Evolutionary conservation across 2,329 filamentous ascomycete species (phyloP), one percentile per base, ranked within the genome.

Genomic region (Penicillium sp.): DNA sequence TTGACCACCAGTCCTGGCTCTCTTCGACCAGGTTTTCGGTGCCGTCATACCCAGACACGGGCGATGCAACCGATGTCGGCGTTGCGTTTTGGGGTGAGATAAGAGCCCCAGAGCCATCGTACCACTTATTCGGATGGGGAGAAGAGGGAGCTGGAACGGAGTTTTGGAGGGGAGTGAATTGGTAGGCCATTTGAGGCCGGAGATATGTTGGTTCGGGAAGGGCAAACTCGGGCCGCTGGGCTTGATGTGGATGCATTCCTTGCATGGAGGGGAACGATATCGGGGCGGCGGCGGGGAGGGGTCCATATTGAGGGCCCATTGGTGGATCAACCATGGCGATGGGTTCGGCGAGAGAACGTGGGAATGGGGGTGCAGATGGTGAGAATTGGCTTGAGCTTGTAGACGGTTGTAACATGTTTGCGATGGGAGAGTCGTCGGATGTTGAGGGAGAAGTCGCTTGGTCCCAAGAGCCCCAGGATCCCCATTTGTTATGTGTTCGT

Each of bases 401-500:
- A 57, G 59, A 40, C 10, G 64, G 58, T 9, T 65, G 64, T 19
- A 64, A 21, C 46, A 47, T 21, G 48, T 54, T 48, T 19, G 63
- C 57, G 9, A 57, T 57, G 5, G 68, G 64, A 2, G 69, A 72
- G 10, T 65, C 67, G 1, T 61, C 65, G 7, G 70, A 67, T 23
- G 63, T 55, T 16, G 70, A 64, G 7, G 72, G 71, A 3, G 73
- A 74, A 55, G 68, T 52, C 21, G 68, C 61, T 63, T 70, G 68
- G 60, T 73, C 81, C 52, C 83, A 76, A 2, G 72, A 70, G 11
- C 74, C 73, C 82, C 88, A 92, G 2, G 82, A 83, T 1, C 91
- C 91, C 74, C 90, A 96, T 74, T 88, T 93, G 44, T 84, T 80
- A 68, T 95, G 90, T 2, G 91, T 89, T 36, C 91, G 84, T 48